Evolutionary conservation across 2,329 filamentous ascomycete genomes (phyloP).

Genomic region (Elsinoe necatrix): DNA sequence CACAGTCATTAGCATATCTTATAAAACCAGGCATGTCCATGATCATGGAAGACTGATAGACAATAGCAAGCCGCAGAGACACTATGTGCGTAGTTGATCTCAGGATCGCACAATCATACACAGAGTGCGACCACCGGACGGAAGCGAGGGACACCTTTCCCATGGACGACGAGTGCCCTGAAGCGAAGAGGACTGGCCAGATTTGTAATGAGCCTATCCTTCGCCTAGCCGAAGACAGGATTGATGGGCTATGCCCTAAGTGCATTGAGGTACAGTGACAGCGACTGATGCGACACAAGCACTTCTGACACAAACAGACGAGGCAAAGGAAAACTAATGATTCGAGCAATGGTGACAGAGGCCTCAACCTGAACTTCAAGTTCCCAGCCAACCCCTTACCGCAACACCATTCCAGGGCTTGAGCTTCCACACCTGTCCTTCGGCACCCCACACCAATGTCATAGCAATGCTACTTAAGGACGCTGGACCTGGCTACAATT

Average conservation of each 20-base stretch:
- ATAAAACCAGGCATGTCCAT: too few species aligned
- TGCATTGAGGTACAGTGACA: not conserved
- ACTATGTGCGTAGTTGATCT: not conserved
- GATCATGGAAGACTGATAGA: too few species aligned
- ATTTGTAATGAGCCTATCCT: not conserved
- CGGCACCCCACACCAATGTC: too few species aligned
- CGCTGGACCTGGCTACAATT: too few species aligned
- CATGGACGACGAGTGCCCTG: not conserved
- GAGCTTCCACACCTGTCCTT: too few species aligned
- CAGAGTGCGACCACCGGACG: not conserved
- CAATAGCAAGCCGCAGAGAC: not conserved
- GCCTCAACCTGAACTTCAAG: too few species aligned
- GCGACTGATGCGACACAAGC: not conserved
- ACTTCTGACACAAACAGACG: not conserved
- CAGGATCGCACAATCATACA: not conserved
- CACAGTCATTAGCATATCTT: not conserved
- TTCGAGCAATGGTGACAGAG: too few species aligned
- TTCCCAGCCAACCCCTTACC: too few species aligned
- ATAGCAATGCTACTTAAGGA: too few species aligned
- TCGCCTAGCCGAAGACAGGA: not conserved
- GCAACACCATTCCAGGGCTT: too few species aligned
- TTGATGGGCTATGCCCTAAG: not conserved
- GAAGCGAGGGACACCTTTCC: not conserved
- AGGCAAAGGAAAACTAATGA: not conserved
- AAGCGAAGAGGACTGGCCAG: not conserved